Conservation (phyloP, 2,329 filamentous ascomycete genomes). For the Chaetomiaceae sp. region DNA sequence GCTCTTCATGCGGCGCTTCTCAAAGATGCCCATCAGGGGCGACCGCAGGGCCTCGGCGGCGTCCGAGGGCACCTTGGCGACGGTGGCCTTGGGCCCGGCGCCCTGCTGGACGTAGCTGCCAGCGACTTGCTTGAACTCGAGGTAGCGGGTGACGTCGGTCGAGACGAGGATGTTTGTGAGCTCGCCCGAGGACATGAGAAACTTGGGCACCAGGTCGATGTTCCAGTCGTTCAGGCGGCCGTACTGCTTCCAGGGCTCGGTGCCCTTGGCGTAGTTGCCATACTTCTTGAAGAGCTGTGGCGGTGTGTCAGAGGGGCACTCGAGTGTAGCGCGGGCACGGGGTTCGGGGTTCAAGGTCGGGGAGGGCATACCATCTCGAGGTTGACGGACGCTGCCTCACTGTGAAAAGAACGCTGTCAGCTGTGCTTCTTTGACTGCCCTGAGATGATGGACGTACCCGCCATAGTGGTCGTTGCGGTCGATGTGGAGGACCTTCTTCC, state of each 20-base stretch:
- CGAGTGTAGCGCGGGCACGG: conserved; percentile 13
- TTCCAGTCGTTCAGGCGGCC: conserved; percentile 98
- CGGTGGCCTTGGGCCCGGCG: conserved; percentile 73
- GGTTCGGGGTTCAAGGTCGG: background rate
- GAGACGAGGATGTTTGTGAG: conserved; percentile 97
- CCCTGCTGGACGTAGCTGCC: conserved; percentile 96
- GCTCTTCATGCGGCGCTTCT: conserved; percentile 94
- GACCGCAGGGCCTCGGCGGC: conserved; percentile 86
- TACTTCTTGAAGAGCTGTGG: conserved; percentile 91
- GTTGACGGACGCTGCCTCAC: conserved; percentile 94
- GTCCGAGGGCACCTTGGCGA: conserved; percentile 95
- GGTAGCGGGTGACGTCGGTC: conserved; percentile 83
- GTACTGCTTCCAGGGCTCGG: conserved; percentile 98
- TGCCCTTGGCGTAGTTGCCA: conserved; percentile 71
- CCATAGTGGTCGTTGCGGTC: conserved; percentile 98
- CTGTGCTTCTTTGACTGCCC: background rate
- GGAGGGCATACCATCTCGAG: conserved; percentile 71
- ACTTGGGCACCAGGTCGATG: conserved; percentile 96
- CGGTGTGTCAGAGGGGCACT: conserved; percentile 1
- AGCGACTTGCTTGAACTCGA: conserved; percentile 91
- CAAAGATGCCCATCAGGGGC: conserved; percentile 92
- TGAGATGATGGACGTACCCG: conserved; percentile 60
- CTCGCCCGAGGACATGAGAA: conserved; percentile 97
- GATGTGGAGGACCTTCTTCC: conserved; percentile 98
- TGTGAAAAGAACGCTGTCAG: conserved; percentile 34